Base-by-base conservation (phyloP, 2,329 filamentous ascomycete species). In the Lasiodiplodia gonubiensis region DNA sequence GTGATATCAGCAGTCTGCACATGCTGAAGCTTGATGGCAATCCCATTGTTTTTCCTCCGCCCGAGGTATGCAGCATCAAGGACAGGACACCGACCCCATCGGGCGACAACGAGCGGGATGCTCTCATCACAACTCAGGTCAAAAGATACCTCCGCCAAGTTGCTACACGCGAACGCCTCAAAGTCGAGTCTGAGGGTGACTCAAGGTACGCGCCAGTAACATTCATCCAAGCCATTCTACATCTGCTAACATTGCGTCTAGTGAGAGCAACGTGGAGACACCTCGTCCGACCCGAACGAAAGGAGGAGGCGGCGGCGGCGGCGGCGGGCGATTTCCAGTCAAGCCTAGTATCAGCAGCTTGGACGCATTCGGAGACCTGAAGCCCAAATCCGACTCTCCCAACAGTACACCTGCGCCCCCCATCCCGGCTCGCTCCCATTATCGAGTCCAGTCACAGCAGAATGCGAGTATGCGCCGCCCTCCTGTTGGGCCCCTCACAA, bases 11-110 rank as follows among this genome's bases (percentile, higher is more conserved):
- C 67, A 95, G 93, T 66, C 82, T 98, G 68, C 92, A 94, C 76
- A 91, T 96, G 71, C 84, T 98, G 67, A 97, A 97, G 78, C 88
- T 97, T 42, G 91, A 94, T 68, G 93, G 93, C 54, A 97, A 97
- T 72, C 92, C 92, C 10, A 86, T 97, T 68, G 87, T 86, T 68
- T 94, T 94, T 72, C 93, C 93, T 3, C 90, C 83, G 7, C 76
- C 77, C 2, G 81, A 84, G 10, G 76, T 81, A 37, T 80, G 77
- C 72, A 76, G 77, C 39, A 78, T 83, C 33, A 75, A 73, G 60
- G 77, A 79, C 70, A 78, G 78, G 66, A 72, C 76, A 2, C 77
- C 78, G 12, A 81, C 82, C 42, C 80, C 82, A 21, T 81, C 85
- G 72, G 84, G 83, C 30, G 86, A 88, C 63, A 86, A 86, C 69